Evolutionary conservation across 129 eudicot species (phyloP), one percentile per base, ranked within the genome.

Genomic region (Flaveria ramosissima): DNA sequence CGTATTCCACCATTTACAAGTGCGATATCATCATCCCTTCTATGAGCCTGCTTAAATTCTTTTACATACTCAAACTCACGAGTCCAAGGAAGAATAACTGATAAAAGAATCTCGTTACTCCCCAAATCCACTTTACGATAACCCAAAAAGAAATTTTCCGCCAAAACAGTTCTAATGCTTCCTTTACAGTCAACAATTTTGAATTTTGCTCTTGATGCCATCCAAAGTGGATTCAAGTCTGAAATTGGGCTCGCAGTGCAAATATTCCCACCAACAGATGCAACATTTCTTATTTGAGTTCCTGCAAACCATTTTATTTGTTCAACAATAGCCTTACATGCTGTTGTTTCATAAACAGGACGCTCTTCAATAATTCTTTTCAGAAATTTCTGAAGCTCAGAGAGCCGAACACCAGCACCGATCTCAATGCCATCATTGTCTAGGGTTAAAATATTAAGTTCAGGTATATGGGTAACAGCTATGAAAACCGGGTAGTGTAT

Each of bases 261-360:
- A 16, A 95, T 89, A 72, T 95, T 95, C 64, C 99, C 99, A 43
- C 99, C 99, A 84, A 95, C 86, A 11, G 97, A 95, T 3, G 99
- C 99, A 60, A 92, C 97, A 77, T 95, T 95, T 77, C 91, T 83
- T 77, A 95, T 95, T 64, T 95, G 99, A 12, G 88, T 86, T 72
- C 99, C 99, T 5, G 97, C 99, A 85, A 95, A 95, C 99, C 97
- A 95, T 85, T 87, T 95, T 73, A 92, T 67, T 80, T 95, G 99
- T 48, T 89, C 94, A 48, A 84, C 75, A 59, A 95, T 79, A 47
- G 97, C 89, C 65, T 80, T 83, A 68, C 92, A 89, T 6, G 96
- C 77, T 52, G 94, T 85, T 68, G 90, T 90, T 85, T 95, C 94
- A 81, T 83, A 72, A 63, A 81, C 13, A 23, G 85, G 75, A 47